phyloP scores from a whole-genome alignment of 1,284 basidiomycete genomes.

The Grifola frondosa region DNA sequence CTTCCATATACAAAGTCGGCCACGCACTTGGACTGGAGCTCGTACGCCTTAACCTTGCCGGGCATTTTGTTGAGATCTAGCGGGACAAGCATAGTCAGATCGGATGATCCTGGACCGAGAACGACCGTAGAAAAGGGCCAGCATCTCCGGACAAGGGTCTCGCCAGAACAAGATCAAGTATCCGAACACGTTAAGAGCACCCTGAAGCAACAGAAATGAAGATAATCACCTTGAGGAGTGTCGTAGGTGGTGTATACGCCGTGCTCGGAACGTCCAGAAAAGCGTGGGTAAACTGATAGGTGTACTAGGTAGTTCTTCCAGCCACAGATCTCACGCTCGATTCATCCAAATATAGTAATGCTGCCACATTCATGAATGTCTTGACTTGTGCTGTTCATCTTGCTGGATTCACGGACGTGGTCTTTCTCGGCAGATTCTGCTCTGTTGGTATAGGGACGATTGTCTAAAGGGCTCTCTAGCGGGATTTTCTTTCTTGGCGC shows the following conservation, averaged over 20 bases:
- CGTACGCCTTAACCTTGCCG: slow-evolving; percentile 94
- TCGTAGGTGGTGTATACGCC: slow-evolving; percentile 32
- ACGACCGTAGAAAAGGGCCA: slow-evolving; percentile 1
- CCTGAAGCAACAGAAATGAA: slow-evolving; percentile 6
- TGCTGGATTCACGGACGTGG: no score
- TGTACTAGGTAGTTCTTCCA: slow-evolving; percentile 30
- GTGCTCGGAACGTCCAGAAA: slow-evolving; percentile 25
- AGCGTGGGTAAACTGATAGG: slow-evolving; percentile 29
- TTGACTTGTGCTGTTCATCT: no score
- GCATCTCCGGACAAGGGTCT: slow-evolving; percentile 7
- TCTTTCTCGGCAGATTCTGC: no score
- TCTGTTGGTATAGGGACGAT: no score
- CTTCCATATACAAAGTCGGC: no score
- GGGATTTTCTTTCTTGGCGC: neutral
- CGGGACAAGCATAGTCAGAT: slow-evolving; percentile 14
- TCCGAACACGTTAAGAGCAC: slow-evolving; percentile 5
- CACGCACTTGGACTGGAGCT: slow-evolving; percentile 95
- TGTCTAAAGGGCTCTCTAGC: no score
- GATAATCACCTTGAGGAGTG: slow-evolving; percentile 36
- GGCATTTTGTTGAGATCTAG: slow-evolving; percentile 59
- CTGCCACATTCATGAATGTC: no score
- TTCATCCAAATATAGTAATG: slow-evolving; percentile 16
- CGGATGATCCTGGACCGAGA: neutral
- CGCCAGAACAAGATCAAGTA: slow-evolving; percentile 9
- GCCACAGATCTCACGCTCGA: slow-evolving; percentile 29